Conservation (phyloP, 2,329 filamentous ascomycete genomes). For the Geosmithia morbida region DNA sequence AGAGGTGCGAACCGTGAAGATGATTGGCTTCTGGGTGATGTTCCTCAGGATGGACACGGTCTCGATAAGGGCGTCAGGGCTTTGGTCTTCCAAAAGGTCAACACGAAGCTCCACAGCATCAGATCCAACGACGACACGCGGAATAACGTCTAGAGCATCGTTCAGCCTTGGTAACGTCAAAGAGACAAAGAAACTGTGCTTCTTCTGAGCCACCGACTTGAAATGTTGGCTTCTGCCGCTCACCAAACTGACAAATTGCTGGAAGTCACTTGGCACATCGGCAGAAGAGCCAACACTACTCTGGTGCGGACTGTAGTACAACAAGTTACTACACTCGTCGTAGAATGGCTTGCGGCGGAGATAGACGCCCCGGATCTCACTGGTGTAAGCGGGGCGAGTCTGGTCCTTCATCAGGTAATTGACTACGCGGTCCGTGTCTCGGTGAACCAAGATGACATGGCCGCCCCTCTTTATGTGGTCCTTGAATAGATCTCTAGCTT, state of each 20-base stretch:
- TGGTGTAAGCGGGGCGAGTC: constrained; percentile 80
- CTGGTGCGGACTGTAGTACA: constrained; percentile 70
- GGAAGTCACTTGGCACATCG: constrained; percentile 18
- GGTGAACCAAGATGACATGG: constrained; percentile 73
- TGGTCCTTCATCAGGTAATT: constrained; percentile 81
- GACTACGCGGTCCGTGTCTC: constrained; percentile 78
- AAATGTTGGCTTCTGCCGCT: constrained; percentile 31
- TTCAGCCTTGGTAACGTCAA: constrained; percentile 68
- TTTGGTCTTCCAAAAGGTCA: constrained; percentile 68
- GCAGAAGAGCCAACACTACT: constrained; percentile 7
- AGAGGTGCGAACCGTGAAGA: constrained; percentile 81
- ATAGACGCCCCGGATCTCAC: constrained; percentile 87
- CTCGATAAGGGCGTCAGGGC: constrained; percentile 62
- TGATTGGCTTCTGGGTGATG: constrained; percentile 59
- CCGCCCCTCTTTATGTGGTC: constrained; percentile 65
- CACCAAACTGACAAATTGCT: constrained; percentile 22
- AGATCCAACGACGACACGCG: constrained; percentile 63
- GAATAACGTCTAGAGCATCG: constrained; percentile 48
- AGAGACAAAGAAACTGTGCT: constrained; percentile 83
- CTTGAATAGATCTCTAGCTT: constrained; percentile 61
- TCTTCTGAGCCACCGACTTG: constrained; percentile 28
- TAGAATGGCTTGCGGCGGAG: constrained; percentile 80
- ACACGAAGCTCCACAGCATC: constrained; percentile 93
- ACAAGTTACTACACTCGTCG: constrained; percentile 81
- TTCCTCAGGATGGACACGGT: constrained; percentile 72